Conservation (phyloP, 352 stramenopile genomes). For the Globisporangium paroecandrum region DNA sequence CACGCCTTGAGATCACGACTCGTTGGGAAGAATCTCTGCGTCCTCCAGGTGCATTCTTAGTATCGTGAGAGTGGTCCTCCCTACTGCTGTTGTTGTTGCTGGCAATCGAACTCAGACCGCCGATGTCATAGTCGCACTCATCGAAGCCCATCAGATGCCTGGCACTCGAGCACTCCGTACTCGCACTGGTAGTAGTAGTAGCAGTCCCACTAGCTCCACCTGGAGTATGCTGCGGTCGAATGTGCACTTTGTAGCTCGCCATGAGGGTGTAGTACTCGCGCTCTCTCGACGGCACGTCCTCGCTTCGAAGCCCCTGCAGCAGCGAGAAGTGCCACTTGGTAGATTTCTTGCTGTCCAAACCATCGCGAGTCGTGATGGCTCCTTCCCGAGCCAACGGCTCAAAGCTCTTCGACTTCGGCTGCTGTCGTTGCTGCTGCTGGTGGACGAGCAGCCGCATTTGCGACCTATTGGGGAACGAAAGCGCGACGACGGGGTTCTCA, state of each 20-base stretch:
- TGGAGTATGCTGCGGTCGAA: constrained; percentile 16
- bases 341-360: background rate
- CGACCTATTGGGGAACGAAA: background rate
- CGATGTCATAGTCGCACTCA: constrained; percentile 10
- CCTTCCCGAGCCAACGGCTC: background rate
- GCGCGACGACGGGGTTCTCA: background rate
- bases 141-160: background rate
- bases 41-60: background rate
- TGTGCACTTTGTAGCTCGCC: constrained; percentile 49
- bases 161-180: background rate
- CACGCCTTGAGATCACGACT: background rate
- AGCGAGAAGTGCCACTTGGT: constrained; percentile 44
- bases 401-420: background rate
- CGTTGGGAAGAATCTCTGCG: background rate
- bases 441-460: constrained; percentile 2
- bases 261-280: constrained; percentile 52
- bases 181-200: background rate
- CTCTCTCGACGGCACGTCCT: constrained; percentile 49
- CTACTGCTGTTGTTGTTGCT: background rate
- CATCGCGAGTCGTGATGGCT: background rate
- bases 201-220: background rate
- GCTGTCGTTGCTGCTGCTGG: constrained; percentile 1
- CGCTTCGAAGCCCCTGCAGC: constrained; percentile 22
- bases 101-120: background rate
- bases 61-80: background rate